Base-by-base conservation (phyloP, 2,329 filamentous ascomycete genomes). In the Penicillium nordicum region DNA sequence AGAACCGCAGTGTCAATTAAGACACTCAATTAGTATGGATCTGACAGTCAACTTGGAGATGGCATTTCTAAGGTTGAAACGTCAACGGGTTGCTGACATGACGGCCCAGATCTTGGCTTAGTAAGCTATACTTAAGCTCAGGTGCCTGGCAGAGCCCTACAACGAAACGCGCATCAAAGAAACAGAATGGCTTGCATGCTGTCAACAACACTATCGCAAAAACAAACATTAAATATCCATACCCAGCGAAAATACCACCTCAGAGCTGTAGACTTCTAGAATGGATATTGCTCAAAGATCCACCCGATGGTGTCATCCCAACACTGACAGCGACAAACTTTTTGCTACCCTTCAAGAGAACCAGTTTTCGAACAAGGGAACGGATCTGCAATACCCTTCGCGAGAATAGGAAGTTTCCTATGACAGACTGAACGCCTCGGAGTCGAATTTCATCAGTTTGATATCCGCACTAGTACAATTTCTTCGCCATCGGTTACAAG, bases 371-470 rank as follows among this genome's bases (percentile, higher is more conserved):
- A 46, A 46, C 29, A 34, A 46, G 34, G 44, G 44, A 34, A 25
- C 27, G 29, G 27, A 46, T 46, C 27, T 46, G 2, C 21, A 47
- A 47, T 3, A 47, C 32, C 21, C 45, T 47, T 47, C 21, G 30
- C 45, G 32, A 47, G 30, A 47, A 47, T 47, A 47, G 32, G 32
- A 47, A 47, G 32, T 14, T 47, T 47, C 45, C 32, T 37, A 47
- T 47, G 45, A 47, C 45, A 47, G 30, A 47, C 45, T 30, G 37
- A 21, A 21, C 37, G 45, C 45, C 45, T 47, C 45, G 45, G 45
- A 47, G 32, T 47, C 45, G 32, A 47, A 25, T 47, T 36, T 47
- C 32, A 47, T 47, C 32, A 47, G 45, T 47, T 47, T 47, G 30
- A 47, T 47, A 47, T 37, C 45, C 30, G 30, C 44, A 47, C 44